A percentile compares a stretch with the other conserved stretches of the same genome.
Conservation (phyloP, 1,284 basidiomycete species). For the Wolfiporia cocos region DNA sequence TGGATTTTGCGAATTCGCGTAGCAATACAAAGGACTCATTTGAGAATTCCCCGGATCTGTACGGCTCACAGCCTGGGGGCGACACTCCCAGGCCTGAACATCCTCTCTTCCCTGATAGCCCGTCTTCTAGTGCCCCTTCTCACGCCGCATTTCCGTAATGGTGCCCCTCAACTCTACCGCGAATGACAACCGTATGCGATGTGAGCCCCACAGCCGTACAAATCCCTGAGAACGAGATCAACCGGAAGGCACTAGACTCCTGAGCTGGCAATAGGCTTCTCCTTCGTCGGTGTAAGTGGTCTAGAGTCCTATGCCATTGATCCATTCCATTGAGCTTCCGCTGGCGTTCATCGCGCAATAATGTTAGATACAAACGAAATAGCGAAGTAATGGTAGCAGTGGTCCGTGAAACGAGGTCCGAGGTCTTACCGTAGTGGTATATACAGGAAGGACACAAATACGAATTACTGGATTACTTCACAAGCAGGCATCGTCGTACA, state of each 20-base stretch:
- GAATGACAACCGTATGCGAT: background rate
- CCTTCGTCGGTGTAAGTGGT: no score
- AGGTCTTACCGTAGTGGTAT: background rate
- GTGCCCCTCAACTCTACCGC: background rate
- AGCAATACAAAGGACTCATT: conserved; percentile 25
- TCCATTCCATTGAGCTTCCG: background rate
- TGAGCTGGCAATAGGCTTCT: no score
- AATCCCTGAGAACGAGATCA: no score
- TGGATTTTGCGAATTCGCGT: conserved; percentile 35
- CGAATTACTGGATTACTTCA: no score
- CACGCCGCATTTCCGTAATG: conserved; percentile 1
- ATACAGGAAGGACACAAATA: no score
- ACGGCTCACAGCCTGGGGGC: background rate
- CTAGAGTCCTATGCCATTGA: background rate
- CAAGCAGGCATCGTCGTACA: no score
- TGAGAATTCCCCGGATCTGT: background rate
- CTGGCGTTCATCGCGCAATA: background rate
- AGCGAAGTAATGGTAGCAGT: background rate
- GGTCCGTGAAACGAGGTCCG: background rate
- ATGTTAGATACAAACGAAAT: background rate
- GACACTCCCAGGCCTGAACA: background rate
- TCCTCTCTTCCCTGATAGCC: conserved; percentile 1
- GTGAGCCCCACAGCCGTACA: no score
- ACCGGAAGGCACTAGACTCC: no score
- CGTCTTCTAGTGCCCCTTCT: conserved; percentile 2